Evolutionary conservation across 1,284 basidiomycete species (phyloP).

Genomic region (Tilletia setariae): DNA sequence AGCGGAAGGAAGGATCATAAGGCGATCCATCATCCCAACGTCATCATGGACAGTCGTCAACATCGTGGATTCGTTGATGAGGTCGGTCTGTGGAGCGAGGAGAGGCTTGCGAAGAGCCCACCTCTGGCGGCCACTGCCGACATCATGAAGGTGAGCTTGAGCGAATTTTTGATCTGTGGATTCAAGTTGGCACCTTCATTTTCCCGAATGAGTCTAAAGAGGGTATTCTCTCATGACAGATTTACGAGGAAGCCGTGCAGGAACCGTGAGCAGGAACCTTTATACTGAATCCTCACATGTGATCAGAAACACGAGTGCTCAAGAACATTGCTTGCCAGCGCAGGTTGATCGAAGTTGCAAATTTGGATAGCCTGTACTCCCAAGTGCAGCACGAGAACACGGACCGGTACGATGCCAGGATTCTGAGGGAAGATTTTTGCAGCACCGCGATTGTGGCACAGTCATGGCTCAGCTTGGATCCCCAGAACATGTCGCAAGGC

Average conservation of each 20-base stretch:
- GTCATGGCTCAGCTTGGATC: constrained; percentile 34
- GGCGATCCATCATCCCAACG: too few relatives aligned
- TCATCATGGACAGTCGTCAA: not conserved
- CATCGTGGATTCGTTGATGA: constrained; percentile 12
- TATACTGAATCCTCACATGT: constrained; percentile 20
- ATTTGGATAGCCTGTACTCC: constrained; percentile 40
- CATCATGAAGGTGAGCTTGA: constrained; percentile 21
- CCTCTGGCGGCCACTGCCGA: constrained; percentile 35
- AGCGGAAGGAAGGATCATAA: too few relatives aligned
- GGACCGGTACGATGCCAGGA: constrained; percentile 30
- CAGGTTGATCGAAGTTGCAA: constrained; percentile 16
- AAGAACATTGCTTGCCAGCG: not conserved
- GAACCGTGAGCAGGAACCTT: constrained; percentile 35
- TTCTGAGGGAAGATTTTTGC: constrained; percentile 45
- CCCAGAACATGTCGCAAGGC: constrained; percentile 30
- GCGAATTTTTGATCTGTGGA: not conserved
- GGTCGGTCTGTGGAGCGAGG: not conserved
- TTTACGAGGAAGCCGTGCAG: constrained; percentile 45
- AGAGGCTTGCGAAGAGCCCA: not conserved
- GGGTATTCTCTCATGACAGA: not conserved
- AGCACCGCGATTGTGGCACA: constrained; percentile 36
- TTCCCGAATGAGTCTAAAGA: not conserved
- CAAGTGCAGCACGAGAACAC: constrained; percentile 28
- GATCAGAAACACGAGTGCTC: not conserved
- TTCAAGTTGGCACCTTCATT: not conserved